phyloP scores from a whole-genome alignment of 2,329 filamentous ascomycete species.

The Colletotrichum filicis region DNA sequence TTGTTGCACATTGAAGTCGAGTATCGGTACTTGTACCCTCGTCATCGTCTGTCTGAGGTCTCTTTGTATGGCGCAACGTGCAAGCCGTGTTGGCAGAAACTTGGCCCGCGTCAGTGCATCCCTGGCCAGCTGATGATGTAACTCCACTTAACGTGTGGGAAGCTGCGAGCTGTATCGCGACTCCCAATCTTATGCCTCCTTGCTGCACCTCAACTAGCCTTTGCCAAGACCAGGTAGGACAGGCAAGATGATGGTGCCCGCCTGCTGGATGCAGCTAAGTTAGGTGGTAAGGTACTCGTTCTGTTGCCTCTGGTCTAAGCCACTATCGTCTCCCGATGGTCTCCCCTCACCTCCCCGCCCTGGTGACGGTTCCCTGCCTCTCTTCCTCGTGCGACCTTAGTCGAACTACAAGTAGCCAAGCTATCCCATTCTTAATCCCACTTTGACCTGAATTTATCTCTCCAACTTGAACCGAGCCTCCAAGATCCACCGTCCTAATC shows the following conservation, averaged over 20 bases:
- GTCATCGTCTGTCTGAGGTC: neutral
- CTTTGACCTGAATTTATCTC: neutral
- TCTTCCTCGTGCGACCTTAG: slow-evolving; percentile 10
- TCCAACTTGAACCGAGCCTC: neutral
- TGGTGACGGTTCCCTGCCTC: slow-evolving; percentile 18
- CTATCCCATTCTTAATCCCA: slow-evolving; percentile 11
- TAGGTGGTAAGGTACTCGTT: neutral
- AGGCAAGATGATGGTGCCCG: neutral
- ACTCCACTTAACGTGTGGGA: slow-evolving; percentile 11
- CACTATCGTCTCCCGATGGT: slow-evolving; percentile 17
- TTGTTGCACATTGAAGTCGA: neutral
- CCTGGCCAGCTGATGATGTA: slow-evolving; percentile 34
- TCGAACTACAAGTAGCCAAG: slow-evolving; percentile 30
- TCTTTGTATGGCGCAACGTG: neutral
- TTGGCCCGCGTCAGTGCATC: slow-evolving; percentile 34
- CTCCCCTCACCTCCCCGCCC: slow-evolving; percentile 17
- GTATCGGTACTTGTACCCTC: neutral
- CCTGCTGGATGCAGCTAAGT: neutral
- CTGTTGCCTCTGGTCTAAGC: slow-evolving; percentile 18
- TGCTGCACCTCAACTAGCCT: neutral
- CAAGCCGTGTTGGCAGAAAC: slow-evolving; percentile 15
- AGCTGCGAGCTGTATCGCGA: slow-evolving; percentile 16
- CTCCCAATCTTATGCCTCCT: neutral
- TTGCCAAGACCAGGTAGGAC: slow-evolving; percentile 21
- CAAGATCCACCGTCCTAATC: neutral